Conservation (phyloP, 2,329 filamentous ascomycete genomes). For the Aspergillus sp. region DNA sequence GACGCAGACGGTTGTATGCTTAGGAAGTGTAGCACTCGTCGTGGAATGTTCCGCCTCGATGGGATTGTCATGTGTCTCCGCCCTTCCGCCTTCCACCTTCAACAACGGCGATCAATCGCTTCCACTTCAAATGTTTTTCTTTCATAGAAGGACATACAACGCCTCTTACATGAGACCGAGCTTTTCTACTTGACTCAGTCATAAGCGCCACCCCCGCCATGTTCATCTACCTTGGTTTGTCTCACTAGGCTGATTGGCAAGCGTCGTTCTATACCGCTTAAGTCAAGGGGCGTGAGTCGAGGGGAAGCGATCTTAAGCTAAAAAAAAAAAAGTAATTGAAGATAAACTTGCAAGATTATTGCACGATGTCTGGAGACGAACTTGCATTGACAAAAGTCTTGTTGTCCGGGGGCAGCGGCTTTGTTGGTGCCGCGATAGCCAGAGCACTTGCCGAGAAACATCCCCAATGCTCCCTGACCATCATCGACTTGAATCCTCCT, state of each 20-base stretch:
- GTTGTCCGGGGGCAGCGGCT: constrained; percentile 40
- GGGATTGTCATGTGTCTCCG: not conserved
- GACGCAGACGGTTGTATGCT: not conserved
- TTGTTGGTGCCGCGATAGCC: constrained; percentile 40
- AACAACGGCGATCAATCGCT: not conserved
- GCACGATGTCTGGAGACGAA: constrained; percentile 12
- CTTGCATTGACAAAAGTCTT: constrained; percentile 27
- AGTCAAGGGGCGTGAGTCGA: not conserved
- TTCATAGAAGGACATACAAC: too few species aligned
- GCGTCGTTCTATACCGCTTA: not conserved
- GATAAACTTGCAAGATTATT: not conserved
- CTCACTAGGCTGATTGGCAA: not conserved
- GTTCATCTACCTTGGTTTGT: not conserved
- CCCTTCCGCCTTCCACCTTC: not conserved
- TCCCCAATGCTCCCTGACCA: constrained; percentile 34
- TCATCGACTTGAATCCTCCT: constrained; percentile 37
- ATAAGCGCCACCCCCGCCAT: not conserved
- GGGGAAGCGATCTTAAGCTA: not conserved
- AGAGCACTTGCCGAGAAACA: constrained; percentile 38
- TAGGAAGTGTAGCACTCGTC: not conserved
- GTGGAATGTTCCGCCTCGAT: not conserved
- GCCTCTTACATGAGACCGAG: too few species aligned
- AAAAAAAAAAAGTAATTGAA: not conserved
- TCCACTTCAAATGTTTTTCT: too few species aligned
- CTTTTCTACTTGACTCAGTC: not conserved